Base-by-base conservation (phyloP, 495 filamentous ascomycete species). In the Aspergillus sclerotiicarbonarius region DNA sequence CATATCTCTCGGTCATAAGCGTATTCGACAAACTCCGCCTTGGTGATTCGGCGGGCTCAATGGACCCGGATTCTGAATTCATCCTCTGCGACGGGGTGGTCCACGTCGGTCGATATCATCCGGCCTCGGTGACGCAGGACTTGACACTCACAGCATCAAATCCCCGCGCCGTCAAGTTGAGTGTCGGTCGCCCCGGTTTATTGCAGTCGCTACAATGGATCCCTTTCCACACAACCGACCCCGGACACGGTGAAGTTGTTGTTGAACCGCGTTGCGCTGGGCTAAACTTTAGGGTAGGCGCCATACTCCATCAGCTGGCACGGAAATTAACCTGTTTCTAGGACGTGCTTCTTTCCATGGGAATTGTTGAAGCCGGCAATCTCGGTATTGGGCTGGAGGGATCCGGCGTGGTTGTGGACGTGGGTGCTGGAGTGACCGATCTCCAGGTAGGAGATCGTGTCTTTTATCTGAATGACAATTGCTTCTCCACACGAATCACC, bases 381-480 rank as follows among this genome's bases (percentile, higher is more conserved):
- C 2, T 12, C 12, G 3, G 35, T 44, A 18, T 19, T 58, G 5
- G 64, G 45, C 8, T 62, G 25, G 75, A 78, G 39, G 65, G 64
- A 20, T 68, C 69, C 33, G 80, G 78, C 7, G 67, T 72, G 6
- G 62, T 81, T 21, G 64, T 63, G 0, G 65, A 72, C 1, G 60
- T 78, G 10, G 79, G 79, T 0, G 43, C 63, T 2, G 51, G 62
- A 3, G 78, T 80, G 7, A 60, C 54, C 2, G 30, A 69, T 13
- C 3, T 81, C 6, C 48, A 58, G 3, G 56, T 69, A 3, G 79
- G 80, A 0, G 69, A 72, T 58, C 61, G 68, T n/a, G 74, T 80
- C 7, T 21, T 62, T 30, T 45, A 57, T 6, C 2, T 67, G 29
- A 25, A 43, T 5, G 0, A 19, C 1, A 46, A 48, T 4, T 3